Conservation (phyloP, 768 basidiomycete genomes). For the Suillus sp. region DNA sequence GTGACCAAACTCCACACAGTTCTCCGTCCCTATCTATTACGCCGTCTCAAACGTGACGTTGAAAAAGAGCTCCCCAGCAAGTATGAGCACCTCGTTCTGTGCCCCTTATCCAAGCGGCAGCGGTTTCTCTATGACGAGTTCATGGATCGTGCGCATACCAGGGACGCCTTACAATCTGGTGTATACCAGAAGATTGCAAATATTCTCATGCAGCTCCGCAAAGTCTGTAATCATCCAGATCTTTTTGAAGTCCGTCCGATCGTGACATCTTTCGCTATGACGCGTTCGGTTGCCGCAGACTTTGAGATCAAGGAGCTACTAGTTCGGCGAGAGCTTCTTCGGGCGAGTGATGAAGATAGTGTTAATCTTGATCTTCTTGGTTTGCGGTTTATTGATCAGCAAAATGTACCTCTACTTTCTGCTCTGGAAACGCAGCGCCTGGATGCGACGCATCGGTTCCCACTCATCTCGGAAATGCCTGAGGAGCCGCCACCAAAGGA, state of each 20-base stretch:
- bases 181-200: slow-evolving; percentile 90
- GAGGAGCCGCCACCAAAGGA: slow-evolving; percentile 75
- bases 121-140: slow-evolving; percentile 97
- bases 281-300: slow-evolving; percentile 73
- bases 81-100: slow-evolving; percentile 87
- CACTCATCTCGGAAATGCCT: slow-evolving; percentile 52
- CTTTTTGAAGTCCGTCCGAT: slow-evolving; percentile 88
- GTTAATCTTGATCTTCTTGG: slow-evolving; percentile 67
- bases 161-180: slow-evolving; percentile 80
- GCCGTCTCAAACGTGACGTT: slow-evolving; percentile 97
- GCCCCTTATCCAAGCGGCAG: slow-evolving; percentile 87
- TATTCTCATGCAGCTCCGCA: slow-evolving; percentile 96
- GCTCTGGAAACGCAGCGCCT: slow-evolving; percentile 56
- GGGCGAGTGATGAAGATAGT: slow-evolving; percentile 50
- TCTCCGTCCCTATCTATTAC: slow-evolving; percentile 92
- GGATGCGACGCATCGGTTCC: slow-evolving; percentile 60
- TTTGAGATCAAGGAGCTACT: slow-evolving; percentile 89
- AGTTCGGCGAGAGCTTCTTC: slow-evolving; percentile 70
- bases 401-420: slow-evolving; percentile 54
- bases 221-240: slow-evolving; percentile 95
- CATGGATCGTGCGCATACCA: slow-evolving; percentile 86
- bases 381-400: slow-evolving; percentile 58
- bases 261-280: slow-evolving; percentile 74
- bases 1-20: slow-evolving; percentile 91
- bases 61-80: slow-evolving; percentile 95